These are phyloP conservation scores for Cerrena zonata DNA, from an alignment of 1,284 basidiomycete species.

Conservation along the genomic window DNA sequence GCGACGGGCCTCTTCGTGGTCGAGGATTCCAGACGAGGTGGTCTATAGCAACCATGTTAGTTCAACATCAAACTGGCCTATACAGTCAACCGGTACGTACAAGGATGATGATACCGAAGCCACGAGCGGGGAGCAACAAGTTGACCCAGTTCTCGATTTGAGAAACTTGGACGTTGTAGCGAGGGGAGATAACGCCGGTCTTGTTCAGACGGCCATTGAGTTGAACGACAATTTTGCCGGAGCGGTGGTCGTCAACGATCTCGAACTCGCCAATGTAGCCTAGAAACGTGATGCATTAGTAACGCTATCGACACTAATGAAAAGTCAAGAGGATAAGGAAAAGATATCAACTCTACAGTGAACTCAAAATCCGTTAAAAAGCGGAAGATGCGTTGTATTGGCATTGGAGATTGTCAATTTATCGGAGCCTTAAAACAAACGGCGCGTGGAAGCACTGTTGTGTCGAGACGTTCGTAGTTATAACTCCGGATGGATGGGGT, in stretches of 20 bases:
- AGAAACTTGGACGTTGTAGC: slow-evolving; percentile 92
- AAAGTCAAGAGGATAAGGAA: slow-evolving; percentile 31
- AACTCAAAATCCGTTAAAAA: slow-evolving; percentile 41
- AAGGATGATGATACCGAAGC: slow-evolving; percentile 84
- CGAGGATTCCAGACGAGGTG: slow-evolving; percentile 96
- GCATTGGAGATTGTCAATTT: slow-evolving; percentile 48
- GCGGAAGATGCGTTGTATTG: slow-evolving; percentile 42
- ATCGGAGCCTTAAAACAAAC: slow-evolving; percentile 70
- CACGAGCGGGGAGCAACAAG: slow-evolving; percentile 88
- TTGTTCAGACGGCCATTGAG: slow-evolving; percentile 99
- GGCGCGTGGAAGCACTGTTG: slow-evolving; percentile 47
- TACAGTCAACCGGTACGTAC: slow-evolving; percentile 24
- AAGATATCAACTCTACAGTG: slow-evolving; percentile 51
- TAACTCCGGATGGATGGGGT: slow-evolving; percentile 46
- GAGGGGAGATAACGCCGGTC: slow-evolving; percentile 95
- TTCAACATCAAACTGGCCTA: background rate
- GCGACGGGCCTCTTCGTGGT: slow-evolving; percentile 98
- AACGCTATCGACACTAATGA: too few relatives aligned
- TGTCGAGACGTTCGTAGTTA: slow-evolving; percentile 73
- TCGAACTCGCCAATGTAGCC: slow-evolving; percentile 99
- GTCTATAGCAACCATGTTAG: slow-evolving; percentile 48
- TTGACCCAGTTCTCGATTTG: slow-evolving; percentile 95
- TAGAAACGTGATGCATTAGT: too few relatives aligned
- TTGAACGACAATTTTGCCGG: slow-evolving; percentile 97
- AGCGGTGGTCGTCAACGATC: slow-evolving; percentile 98